Base-by-base conservation (phyloP, 257 asterid genomes). In the Solanum chilense region DNA sequence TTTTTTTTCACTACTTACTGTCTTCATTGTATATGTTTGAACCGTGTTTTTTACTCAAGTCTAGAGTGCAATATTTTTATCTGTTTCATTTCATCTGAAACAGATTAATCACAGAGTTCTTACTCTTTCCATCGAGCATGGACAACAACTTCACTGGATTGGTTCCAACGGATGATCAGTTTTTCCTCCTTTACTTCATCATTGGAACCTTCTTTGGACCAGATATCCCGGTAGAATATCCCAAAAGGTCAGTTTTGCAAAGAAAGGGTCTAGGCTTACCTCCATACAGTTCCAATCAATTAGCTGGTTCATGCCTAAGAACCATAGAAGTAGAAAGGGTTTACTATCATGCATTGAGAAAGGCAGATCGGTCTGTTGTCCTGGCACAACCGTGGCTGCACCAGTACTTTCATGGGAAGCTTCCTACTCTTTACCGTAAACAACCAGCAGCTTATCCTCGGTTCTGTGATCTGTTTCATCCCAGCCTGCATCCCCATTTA, bases 191-290 rank as follows among this genome's bases (percentile, higher is more conserved):
- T 74, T 86, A 88, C 90, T 86, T 92, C 82, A 90, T 93, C 86
- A 87, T 90, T 88, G 98, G 98, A 27, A 58, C 91, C 88, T 95
- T 92, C 82, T 93, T 95, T 86, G 98, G 87, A 85, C 97, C 98
- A 27, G 88, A 94, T 90, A 92, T 95, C 66, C 92, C 86, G 80
- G 87, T 69, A 18, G 92, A 84, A 85, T 77, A 80, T 18, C 91
- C 91, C 81, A 89, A 3, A 14, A 94, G 90, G 78, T 90, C 97
- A 7, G 89, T 91, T 58, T 88, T 93, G 60, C 95, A 94, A 86
- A 90, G 96, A 82, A 89, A 73, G 9, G 89, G 88, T 33, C 93
- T 94, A 87, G 89, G 90, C 20, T 89, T 90, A 42, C 91, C 87
- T 9, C 84, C 80, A 23, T 94, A 94, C 92, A 84, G 70, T 45